A percentile compares a stretch with the other conserved stretches of the same genome.
Evolutionary conservation across 306 rosid genomes (phyloP).

Genomic region (cucumber (Cucumis sativus)): Cucumber_9930_V3 NC_026657.2:26519001-26519500

Average conservation of each 20-base stretch:
- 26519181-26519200: conserved; percentile 68
- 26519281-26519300: conserved; percentile 63
- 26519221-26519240: conserved; percentile 69
- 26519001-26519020: background rate
- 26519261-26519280: conserved; percentile 57
- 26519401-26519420: conserved; percentile 64
- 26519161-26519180: conserved; percentile 77
- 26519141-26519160: conserved; percentile 68
- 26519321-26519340: conserved; percentile 69
- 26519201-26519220: conserved; percentile 42
- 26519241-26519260: conserved; percentile 71
- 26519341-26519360: conserved; percentile 56
- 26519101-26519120: conserved; percentile 38
- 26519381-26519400: conserved; percentile 84
- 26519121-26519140: conserved; percentile 60
- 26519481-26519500: conserved; percentile 51
- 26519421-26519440: conserved; percentile 14
- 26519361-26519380: conserved; percentile 91
- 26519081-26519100: conserved; percentile 17
- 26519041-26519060: background rate
- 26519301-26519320: conserved; percentile 93
- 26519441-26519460: conserved; percentile 29
- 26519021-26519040: background rate
- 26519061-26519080: background rate
- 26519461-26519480: conserved; percentile 36